Evolutionary conservation across 768 basidiomycete species (phyloP), one percentile per base, ranked within the genome.

Genomic region (Macrolepiota albuminosa): DNA sequence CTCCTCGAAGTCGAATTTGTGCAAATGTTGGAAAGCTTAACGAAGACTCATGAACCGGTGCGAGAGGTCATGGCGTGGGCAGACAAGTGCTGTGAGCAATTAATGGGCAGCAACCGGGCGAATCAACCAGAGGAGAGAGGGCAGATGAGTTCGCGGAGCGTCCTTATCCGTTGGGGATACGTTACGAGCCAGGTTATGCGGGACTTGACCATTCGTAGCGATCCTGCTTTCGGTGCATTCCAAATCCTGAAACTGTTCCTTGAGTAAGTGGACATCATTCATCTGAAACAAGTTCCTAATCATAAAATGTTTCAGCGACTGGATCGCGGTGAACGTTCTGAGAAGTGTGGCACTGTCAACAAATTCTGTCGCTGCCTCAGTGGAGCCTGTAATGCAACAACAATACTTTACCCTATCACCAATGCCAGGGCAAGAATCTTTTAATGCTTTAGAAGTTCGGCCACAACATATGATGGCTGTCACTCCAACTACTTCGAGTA

Each of bases 161-260:
- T 93, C 56, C 78, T 95, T 68, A 92, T 94, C 71, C 85, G 92
- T 57, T 93, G 91, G 92, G 90, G 91, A 53, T 94, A 94, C 74
- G 93, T 94, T 69, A 93, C 92, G 18, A 91, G 89, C 72, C 92
- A 95, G 72, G 85, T 95, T 66, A 95, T 94, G 91, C 80, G 93
- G 66, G 93, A 95, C 73, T 77, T 95, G 71, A 94, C 92, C 10
- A 94, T 95, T 64, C 87, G 92, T 63, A 94, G 92, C 65, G 92
- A 95, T 73, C 92, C 92, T 56, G 89, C 92, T 3, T 95, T 95
- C 65, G 93, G 93, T 54, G 90, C 93, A 18, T 95, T 94, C 77
- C 93, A 94, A 73, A 93, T 95, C 62, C 70, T 94, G 73, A 94
- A 94, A 72, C 75, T 94, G 66, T 94, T 94, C 82, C 79, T 94